Evolutionary conservation across 148 eudicot genomes (phyloP).

Genomic region (Heliamphora exappendiculata): DNA sequence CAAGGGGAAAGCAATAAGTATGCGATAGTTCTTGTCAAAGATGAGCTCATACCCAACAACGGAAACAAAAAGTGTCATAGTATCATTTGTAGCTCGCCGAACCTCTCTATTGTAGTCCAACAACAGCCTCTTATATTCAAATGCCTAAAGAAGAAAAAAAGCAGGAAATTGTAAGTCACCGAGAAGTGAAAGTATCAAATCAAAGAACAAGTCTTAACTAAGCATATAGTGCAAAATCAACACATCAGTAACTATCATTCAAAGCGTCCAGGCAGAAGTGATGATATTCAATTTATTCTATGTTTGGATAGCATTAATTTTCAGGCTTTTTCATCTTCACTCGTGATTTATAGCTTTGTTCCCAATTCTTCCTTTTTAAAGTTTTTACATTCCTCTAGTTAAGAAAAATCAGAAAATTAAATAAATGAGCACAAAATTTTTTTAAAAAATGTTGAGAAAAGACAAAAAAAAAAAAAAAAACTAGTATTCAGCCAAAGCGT

Average conservation of each 20-base stretch:
- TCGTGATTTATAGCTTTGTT: too few species aligned
- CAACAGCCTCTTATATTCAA: constrained; percentile 88
- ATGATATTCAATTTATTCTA: neutral
- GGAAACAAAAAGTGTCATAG: constrained; percentile 68
- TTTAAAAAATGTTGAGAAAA: too few species aligned
- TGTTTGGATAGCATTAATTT: too few species aligned
- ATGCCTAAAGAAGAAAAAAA: constrained; percentile 40
- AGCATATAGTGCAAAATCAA: neutral
- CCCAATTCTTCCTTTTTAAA: too few species aligned
- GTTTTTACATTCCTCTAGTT: neutral
- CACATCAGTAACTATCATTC: neutral
- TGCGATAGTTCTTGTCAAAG: constrained; percentile 4
- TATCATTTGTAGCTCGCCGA: constrained; percentile 85
- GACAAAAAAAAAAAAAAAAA: too few species aligned
- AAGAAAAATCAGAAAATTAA: neutral
- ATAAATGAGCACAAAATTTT: too few species aligned
- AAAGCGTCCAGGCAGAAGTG: neutral
- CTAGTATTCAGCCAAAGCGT: too few species aligned
- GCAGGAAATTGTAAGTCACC: constrained; percentile 6
- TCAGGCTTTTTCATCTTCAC: too few species aligned
- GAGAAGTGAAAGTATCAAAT: neutral
- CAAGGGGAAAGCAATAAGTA: neutral
- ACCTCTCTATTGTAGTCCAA: constrained; percentile 92
- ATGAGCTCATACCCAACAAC: constrained; percentile 54
- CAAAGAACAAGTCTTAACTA: neutral